These are phyloP conservation scores for Scheffersomyces cryptocercus DNA, from an alignment of 1,139 yeast genomes.

Conservation along the genomic window DNA sequence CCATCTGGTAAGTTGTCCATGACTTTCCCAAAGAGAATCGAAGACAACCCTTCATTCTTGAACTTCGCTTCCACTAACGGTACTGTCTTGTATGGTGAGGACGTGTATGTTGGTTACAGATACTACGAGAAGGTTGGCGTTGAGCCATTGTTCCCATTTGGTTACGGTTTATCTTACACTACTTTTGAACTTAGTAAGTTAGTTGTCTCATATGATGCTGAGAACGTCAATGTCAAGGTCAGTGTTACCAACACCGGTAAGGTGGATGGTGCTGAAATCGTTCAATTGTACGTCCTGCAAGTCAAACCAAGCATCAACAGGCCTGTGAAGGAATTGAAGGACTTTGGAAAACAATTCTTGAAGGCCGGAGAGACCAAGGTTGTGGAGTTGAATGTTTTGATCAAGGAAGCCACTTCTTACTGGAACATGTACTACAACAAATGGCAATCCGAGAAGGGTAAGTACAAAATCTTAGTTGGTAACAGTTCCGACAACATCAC, in stretches of 20 bases:
- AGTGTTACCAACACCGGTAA: constrained; percentile 45
- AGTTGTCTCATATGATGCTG: constrained; percentile 13
- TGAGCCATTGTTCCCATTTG: constrained; percentile 58
- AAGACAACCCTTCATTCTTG: constrained; percentile 25
- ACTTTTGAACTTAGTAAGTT: constrained; percentile 28
- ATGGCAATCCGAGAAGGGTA: constrained; percentile 55
- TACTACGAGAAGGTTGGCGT: constrained; percentile 53
- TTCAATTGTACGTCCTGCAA: constrained; percentile 48
- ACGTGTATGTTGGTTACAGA: constrained; percentile 61
- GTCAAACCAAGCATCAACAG: constrained; percentile 42
- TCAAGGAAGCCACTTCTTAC: constrained; percentile 55
- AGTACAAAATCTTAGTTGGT: constrained; percentile 53
- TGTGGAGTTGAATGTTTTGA: constrained; percentile 34
- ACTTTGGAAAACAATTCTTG: constrained; percentile 50
- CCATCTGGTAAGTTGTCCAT: constrained; percentile 28
- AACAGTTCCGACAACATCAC: constrained; percentile 24
- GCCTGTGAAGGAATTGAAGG: constrained; percentile 60
- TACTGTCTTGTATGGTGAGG: constrained; percentile 54
- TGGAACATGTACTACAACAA: constrained; percentile 49
- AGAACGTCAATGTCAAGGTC: constrained; percentile 23
- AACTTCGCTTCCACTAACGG: constrained; percentile 32
- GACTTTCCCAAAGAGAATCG: constrained; percentile 24
- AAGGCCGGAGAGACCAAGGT: constrained; percentile 39
- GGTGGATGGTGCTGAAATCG: constrained; percentile 46
- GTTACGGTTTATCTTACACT: constrained; percentile 61